Base-by-base conservation (phyloP, 192 early-diverging fungal genomes). In the Coemansia sp. region DNA sequence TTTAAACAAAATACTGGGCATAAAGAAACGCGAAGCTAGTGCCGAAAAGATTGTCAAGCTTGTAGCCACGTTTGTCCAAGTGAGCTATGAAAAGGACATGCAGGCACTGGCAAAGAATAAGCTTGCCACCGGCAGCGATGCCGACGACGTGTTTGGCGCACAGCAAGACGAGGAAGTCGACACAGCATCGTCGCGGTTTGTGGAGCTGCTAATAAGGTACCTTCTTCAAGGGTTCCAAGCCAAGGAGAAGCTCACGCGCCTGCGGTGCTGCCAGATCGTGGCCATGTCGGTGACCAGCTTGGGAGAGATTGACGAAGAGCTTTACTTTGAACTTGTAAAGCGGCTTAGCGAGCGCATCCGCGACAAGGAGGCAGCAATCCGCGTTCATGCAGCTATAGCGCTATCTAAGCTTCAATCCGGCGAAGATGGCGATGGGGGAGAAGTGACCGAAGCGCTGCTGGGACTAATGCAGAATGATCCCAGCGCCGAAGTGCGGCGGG, bases 401-500 rank as follows among this genome's bases (percentile, higher is more conserved):
- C 62, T 90, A 15, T 87, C 89, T 11, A 82, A 86, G 54, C 76
- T 94, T 23, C 90, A 90, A 65, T 85, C 82, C 23, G 81, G 70
- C 11, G 84, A 84, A 38, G 72, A 83, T 47, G 76, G 62, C 8
- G 85, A 86, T 10, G 83, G 81, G 6, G 64, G 74, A 21, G 80
- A 80, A 37, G 83, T 91, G 36, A 81, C 80, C 18, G 71, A 89
- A 39, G 80, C 80, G 23, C 62, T 92, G 38, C 40, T 90, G 23
- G 65, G 80, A 20, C 55, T 90, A 28, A 58, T 94, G 59, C 84
- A 85, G 53, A 63, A 84, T 67, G 92, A 94, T 38, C 81, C 90
- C 14, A 89, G 80, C 71, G 80, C 88, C 12, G 91, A 94, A 52
- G 90, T 94, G 12, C 87, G 93, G 45, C 84, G 89, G 40, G 86